These are phyloP conservation scores for Orobanche coerulescens DNA, from an alignment of 257 asterid species.

Conservation along the genomic window DNA sequence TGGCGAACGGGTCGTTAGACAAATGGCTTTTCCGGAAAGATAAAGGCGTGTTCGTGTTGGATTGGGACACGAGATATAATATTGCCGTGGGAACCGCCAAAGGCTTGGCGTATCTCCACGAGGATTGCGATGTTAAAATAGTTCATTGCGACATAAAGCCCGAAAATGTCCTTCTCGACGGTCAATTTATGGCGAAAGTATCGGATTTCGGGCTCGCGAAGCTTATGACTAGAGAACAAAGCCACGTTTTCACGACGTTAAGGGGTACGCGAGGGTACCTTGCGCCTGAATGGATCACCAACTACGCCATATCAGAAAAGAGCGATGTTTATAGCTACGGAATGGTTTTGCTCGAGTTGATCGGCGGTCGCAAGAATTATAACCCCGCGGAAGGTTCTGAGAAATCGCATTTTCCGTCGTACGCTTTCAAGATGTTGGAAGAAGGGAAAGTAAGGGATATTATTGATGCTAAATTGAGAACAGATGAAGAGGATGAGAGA, in stretches of 20 bases:
- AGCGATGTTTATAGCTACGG: constrained; percentile 92
- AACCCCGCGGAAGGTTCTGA: constrained; percentile 54
- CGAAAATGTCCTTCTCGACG: constrained; percentile 79
- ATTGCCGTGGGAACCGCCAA: constrained; percentile 86
- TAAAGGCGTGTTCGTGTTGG: constrained; percentile 47
- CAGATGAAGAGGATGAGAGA: constrained; percentile 61
- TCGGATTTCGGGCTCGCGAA: constrained; percentile 87
- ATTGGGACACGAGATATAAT: constrained; percentile 64
- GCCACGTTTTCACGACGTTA: constrained; percentile 73
- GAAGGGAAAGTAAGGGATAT: constrained; percentile 74
- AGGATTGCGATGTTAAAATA: constrained; percentile 78
- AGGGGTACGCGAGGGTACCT: constrained; percentile 92
- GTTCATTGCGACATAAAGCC: constrained; percentile 89
- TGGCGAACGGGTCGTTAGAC: constrained; percentile 85
- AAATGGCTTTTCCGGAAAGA: constrained; percentile 75
- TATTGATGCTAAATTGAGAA: constrained; percentile 46
- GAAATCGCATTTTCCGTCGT: constrained; percentile 76
- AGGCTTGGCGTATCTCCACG: constrained; percentile 79
- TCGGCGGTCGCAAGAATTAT: constrained; percentile 81
- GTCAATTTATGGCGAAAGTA: constrained; percentile 61
- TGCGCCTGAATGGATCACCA: constrained; percentile 98
- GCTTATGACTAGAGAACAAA: constrained; percentile 84
- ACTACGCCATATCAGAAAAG: constrained; percentile 87
- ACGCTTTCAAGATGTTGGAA: constrained; percentile 78
- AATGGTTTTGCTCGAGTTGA: constrained; percentile 82